Evolutionary conservation across 208 protist species (phyloP), one percentile per base, ranked within the genome.

Genomic region (Novymonas esmeraldas): DNA sequence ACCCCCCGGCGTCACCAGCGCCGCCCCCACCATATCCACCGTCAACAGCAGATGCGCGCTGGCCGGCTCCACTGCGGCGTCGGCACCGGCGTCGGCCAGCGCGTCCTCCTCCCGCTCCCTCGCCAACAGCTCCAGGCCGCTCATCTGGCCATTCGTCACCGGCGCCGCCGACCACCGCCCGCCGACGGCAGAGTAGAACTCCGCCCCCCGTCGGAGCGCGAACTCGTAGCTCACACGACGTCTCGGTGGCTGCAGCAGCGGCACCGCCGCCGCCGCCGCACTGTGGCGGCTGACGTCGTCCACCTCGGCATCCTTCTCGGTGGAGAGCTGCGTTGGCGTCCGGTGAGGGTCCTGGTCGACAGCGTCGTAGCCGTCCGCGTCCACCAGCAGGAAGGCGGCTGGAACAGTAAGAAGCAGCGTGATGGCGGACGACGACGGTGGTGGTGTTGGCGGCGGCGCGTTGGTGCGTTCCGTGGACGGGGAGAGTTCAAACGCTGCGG

Each of bases 171-270:
- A 41, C 70, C 70, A 76, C 10, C 45, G 62, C n/a, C 57, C 62
- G 9, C 70, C 70, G 4, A 48, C 42, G 0, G 70, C 70, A 1
- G 56, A 60, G 62, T 76, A 76, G 10, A 68, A 48, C 10, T 76
- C 56, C n/a, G 39, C 70, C 1, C 70, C 70, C 6, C 62, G 46
- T 2, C 70, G 70, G 18, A 76, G 45, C 13, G 55, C 26, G 2
- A 70, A 24, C 24, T 76, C 70, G 31, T 70, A 70, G 20, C 44
- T 41, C 28, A 63, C 33, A n/a, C 48, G 39, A 9, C 29, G 18
- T 46, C 22, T 51, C 24, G 18, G 6, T 45, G 20, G 33, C 68
- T 6, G 44, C 11, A 16, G 48, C 38, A 26, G 3, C 20, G 28
- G 50, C 28, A 11, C 20, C 26, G 24, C 16, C 13, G 36, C 42